Percentiles rank a stretch among this genome's conserved stretches.
phyloP scores from a whole-genome alignment of 495 filamentous ascomycete genomes.

The Tuber magnatum region DNA sequence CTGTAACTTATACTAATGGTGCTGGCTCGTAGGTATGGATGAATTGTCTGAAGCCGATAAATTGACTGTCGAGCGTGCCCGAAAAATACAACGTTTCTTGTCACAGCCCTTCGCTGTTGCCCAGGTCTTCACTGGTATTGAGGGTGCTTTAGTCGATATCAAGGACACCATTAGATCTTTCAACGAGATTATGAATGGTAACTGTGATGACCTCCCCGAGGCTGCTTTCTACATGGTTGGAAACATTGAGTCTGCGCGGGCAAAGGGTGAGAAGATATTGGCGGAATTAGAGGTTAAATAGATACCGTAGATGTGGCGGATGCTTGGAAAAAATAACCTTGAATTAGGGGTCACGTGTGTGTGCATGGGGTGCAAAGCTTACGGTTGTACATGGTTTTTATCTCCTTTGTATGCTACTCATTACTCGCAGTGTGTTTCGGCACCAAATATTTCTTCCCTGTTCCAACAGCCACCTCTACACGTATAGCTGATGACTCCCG shows the following conservation, averaged over 20 bases:
- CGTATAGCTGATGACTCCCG: background rate
- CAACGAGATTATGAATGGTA: conserved; percentile 94
- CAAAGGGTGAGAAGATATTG: conserved; percentile 99
- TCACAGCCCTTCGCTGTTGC: conserved; percentile 98
- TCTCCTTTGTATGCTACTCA: conserved; percentile 2
- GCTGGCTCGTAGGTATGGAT: background rate
- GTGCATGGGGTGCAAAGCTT: background rate
- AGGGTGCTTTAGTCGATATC: conserved; percentile 91
- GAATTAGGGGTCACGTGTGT: background rate
- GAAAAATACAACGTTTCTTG: conserved; percentile 99
- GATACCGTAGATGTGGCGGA: conserved; percentile 6
- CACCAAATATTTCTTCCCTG: background rate
- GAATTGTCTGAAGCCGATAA: conserved; percentile 41
- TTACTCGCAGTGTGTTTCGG: background rate
- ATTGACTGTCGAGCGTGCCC: conserved; percentile 98
- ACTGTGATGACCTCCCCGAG: conserved; percentile 93
- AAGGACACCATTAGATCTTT: conserved; percentile 97
- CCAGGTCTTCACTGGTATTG: conserved; percentile 67
- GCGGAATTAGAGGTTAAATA: conserved; percentile 67
- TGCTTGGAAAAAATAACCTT: background rate
- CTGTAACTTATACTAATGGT: background rate
- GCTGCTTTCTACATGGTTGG: conserved; percentile 63
- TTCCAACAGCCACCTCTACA: background rate
- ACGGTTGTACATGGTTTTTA: background rate
- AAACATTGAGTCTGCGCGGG: conserved; percentile 82